Evolutionary conservation across 305 asterid species (phyloP), one percentile per base, ranked within the genome.

Genomic region (Fraxinus floribunda): DNA sequence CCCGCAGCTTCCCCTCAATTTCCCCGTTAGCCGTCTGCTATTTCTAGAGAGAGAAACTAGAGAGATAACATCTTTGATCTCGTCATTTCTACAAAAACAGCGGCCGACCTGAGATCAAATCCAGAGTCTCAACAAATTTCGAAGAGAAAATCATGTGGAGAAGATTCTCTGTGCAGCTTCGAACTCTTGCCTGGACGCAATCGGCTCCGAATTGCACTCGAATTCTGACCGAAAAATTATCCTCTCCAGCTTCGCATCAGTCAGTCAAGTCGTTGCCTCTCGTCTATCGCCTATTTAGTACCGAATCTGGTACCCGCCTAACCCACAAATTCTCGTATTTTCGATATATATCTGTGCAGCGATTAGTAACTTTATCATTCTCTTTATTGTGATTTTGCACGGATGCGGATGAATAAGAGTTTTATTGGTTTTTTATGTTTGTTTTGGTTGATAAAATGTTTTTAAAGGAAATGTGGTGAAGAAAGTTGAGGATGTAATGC

Each of bases 401-500:
- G 38, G 75, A 68, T 68, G 44, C 76, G 76, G 76, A 34, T 32
- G 44, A 16, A 18, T 32, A 2, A 34, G n/a, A 32, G 32, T 2
- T 71, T 15, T 30, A 1, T 16, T 16, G 76, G 7, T 30, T 11
- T n/a, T 24, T 24, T n/a, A 18, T 81, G 10, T 38, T 75, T 73
- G 2, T 32, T 80, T 64, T 84, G 79, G 66, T 75, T 34, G 62
- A 55, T 52, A 60, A 39, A 30, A 34, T 64, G 18, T 75, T 60
- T 24, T 46, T 30, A 2, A 70, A 88, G 94, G 87, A 70, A 86
- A 89, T 89, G 93, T 86, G 78, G 83, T 89, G 68, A 92, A 90
- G 85, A 90, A 83, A 44, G 92, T 89, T 76, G 98, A 93, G 87
- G 97, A 95, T 86, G 86, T 94, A 89, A 89, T 94, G 93, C 99